These are phyloP conservation scores for Cytospora schulzeri DNA, from an alignment of 2,329 filamentous ascomycete genomes.

Conservation along the genomic window DNA sequence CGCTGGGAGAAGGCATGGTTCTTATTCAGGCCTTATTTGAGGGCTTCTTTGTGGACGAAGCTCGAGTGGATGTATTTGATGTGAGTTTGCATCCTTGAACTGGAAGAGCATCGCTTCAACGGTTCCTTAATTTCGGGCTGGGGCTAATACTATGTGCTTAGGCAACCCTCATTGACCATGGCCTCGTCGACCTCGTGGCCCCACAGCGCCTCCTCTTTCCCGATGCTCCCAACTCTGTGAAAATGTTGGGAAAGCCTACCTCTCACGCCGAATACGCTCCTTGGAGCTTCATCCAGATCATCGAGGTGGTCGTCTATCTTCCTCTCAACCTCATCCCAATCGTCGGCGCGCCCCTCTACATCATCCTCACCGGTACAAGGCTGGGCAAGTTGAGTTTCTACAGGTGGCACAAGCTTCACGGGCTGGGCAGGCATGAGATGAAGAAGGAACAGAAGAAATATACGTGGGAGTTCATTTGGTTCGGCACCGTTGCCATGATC, in stretches of 20 bases:
- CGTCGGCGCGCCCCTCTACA: conserved; percentile 80
- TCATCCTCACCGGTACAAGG: conserved; percentile 84
- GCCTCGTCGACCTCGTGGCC: conserved; percentile 68
- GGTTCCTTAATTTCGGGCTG: not conserved
- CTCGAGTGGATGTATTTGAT: conserved; percentile 81
- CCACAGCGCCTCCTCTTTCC: conserved; percentile 65
- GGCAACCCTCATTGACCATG: conserved; percentile 74
- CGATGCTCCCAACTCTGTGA: conserved; percentile 72
- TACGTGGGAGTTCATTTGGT: conserved; percentile 88
- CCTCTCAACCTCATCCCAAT: conserved; percentile 87
- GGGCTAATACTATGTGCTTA: conserved; percentile 36
- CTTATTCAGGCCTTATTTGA: conserved; percentile 73
- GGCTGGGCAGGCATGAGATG: conserved; percentile 71
- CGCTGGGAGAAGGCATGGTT: conserved; percentile 79
- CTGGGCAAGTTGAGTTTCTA: conserved; percentile 89
- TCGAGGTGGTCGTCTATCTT: conserved; percentile 77
- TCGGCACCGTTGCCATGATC: conserved; percentile 81
- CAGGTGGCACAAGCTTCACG: conserved; percentile 82
- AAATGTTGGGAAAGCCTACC: conserved; percentile 81
- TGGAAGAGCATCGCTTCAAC: not conserved
- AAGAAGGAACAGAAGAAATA: conserved; percentile 69
- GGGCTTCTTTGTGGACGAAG: conserved; percentile 80
- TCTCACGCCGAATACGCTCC: conserved; percentile 78
- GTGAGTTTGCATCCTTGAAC: conserved; percentile 46
- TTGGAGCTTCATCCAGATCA: conserved; percentile 87